Conservation (phyloP, 495 filamentous ascomycete genomes). For the Darksidea phi region DNA sequence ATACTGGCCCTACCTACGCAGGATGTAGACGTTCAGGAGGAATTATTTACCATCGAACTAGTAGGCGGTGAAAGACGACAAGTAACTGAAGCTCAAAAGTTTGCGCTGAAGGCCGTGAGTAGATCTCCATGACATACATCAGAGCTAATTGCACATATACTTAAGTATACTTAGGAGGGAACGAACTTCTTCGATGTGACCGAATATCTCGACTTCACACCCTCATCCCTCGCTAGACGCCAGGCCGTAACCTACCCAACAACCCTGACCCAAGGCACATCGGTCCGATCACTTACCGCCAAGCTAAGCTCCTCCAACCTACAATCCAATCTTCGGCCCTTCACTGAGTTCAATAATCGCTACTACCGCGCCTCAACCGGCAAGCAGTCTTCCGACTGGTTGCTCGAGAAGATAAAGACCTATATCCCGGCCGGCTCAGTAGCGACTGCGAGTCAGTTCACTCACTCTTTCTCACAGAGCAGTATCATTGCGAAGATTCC, state of each 20-base stretch:
- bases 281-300: conserved; percentile 61
- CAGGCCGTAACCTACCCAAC: conserved; percentile 61
- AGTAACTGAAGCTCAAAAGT: too few species aligned
- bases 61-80: too few species aligned
- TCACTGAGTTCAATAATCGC: not conserved
- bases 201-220: conserved; percentile 58
- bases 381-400: not conserved
- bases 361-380: conserved; percentile 6
- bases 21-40: too few species aligned
- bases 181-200: conserved; percentile 95
- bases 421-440: not conserved
- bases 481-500: conserved; percentile 21
- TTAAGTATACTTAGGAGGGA: conserved; percentile 65
- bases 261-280: conserved; percentile 61
- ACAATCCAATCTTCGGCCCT: conserved; percentile 56
- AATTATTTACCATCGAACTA: too few species aligned
- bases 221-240: conserved; percentile 37
- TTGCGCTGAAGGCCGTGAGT: too few species aligned
- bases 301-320: conserved; percentile 73
- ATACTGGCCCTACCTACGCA: too few species aligned
- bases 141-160: too few species aligned
- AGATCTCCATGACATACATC: too few species aligned
- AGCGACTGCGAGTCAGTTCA: not conserved
- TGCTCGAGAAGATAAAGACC: not conserved
- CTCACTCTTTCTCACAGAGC: conserved; percentile 8